A percentile compares a stretch with the other conserved stretches of the same genome.
phyloP scores from a whole-genome alignment of 805 yeast species.

The Kazachstania taianensis region DNA sequence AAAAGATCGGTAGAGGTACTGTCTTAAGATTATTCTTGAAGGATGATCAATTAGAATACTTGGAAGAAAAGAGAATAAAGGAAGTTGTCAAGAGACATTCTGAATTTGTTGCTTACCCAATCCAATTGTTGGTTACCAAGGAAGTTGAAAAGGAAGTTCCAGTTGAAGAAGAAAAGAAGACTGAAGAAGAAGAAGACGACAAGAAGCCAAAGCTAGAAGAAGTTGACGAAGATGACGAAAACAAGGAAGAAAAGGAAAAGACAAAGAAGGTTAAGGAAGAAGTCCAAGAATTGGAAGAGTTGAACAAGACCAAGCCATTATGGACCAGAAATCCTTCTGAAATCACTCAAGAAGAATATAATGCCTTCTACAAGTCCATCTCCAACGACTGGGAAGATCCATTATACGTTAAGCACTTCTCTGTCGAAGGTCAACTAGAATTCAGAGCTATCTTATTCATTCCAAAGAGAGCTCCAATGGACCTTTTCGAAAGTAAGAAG shows the following conservation, averaged over 20 bases:
- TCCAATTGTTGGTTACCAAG: conserved; percentile 95
- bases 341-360: conserved; percentile 95
- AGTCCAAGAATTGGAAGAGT: conserved; percentile 94
- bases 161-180: conserved; percentile 32
- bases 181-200: conserved; percentile 45
- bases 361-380: conserved; percentile 97
- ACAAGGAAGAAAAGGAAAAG: conserved; percentile 60
- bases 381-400: conserved; percentile 99
- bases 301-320: conserved; percentile 96
- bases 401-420: conserved; percentile 97
- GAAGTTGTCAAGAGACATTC: conserved; percentile 99
- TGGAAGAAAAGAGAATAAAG: conserved; percentile 98
- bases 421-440: conserved; percentile 99
- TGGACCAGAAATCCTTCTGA: conserved; percentile 99
- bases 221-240: conserved; percentile 62
- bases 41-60: conserved; percentile 97
- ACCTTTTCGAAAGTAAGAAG: conserved; percentile 95
- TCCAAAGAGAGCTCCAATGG: conserved; percentile 99
- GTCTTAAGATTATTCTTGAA: conserved; percentile 90
- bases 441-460: conserved; percentile 94
- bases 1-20: conserved; percentile 90
- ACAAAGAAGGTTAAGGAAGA: conserved; percentile 84
- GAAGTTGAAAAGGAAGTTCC: conserved; percentile 98
- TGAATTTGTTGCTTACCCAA: conserved; percentile 98
- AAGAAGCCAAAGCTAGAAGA: conserved; percentile 68